Percentiles rank a stretch among this genome's conserved stretches.
Conservation (phyloP, 441 rosid genomes). For the Gossypium schwendimanii region DNA sequence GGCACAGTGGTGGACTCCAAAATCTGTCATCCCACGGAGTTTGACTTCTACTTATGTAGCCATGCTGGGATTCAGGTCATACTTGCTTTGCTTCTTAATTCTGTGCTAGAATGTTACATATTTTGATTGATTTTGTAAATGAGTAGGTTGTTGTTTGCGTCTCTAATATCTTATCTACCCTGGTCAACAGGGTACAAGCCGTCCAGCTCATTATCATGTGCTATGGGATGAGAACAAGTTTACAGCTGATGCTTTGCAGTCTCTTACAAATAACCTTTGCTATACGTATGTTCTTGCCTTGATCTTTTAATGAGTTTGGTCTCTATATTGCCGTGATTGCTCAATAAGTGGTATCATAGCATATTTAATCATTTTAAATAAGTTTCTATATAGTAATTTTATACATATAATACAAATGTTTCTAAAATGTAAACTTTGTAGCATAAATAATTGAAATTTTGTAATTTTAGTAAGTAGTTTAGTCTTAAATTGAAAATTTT, state of each 20-base stretch:
- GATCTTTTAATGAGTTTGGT: background rate
- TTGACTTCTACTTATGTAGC: conserved; percentile 91
- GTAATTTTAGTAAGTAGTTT: background rate
- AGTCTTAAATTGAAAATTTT: background rate
- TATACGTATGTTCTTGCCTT: conserved; percentile 61
- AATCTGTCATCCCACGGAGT: conserved; percentile 94
- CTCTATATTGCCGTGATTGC: background rate
- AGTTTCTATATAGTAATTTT: background rate
- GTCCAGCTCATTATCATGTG: conserved; percentile 96
- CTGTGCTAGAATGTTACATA: background rate
- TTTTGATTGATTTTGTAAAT: background rate
- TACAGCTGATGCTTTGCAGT: conserved; percentile 55
- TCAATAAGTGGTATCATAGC: background rate
- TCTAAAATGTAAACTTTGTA: background rate
- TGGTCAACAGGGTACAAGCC: conserved; percentile 77
- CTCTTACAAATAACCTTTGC: conserved; percentile 83
- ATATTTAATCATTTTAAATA: background rate
- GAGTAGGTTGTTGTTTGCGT: background rate
- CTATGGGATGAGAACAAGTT: conserved; percentile 63
- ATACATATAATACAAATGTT: background rate
- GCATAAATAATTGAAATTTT: background rate
- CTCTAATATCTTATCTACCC: background rate
- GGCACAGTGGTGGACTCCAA: conserved; percentile 95
- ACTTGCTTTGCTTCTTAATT: background rate
- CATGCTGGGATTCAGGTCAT: conserved; percentile 96